Evolutionary conservation across 148 eudicot genomes (phyloP), one percentile per base, ranked within the genome.

Genomic region (Simmondsia chinensis): DNA sequence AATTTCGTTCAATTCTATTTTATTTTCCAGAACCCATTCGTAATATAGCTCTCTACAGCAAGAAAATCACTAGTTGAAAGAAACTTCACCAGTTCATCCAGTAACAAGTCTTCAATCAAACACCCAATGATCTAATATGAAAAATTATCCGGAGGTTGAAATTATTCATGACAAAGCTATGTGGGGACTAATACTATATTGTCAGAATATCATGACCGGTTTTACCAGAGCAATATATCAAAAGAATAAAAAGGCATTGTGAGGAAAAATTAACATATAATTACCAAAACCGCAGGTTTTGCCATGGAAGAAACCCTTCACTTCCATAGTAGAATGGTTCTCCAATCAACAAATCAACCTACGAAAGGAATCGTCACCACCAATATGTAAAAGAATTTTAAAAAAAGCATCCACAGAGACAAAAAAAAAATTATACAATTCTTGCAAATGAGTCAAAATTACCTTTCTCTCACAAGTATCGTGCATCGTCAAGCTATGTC

Each of bases 321-420:
- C 60, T 65, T 34, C 96, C 96, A 59, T 70, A 61, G 56, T 87
- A 87, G 63, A 77, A 87, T 13, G 94, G 96, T 66, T 87, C 96
- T 36, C 79, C 96, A 63, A 77, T 58, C 33, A 87, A 68, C 11
- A 87, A 54, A 53, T 83, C 78, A 58, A 83, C 73, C 96, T 87
- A 74, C 64, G 52, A 13, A 65, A 25, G 9, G 42, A 58, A 41
- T 18, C 25, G 43, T 13, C 32, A 58, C 33, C 37, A 56, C 37
- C 32, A 33, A 23, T 12, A 34, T 20, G 20, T 1, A 6, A 43
- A 7, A 12, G 34, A 11, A 33, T 19, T n/a, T n/a, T n/a, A n/a
- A n/a, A n/a, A n/a, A n/a, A n/a, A n/a, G n/a, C n/a, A n/a, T n/a
- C n/a, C n/a, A n/a, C n/a, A 9, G 5, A 38, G 3, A 38, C 19